Percentiles rank a stretch among this genome's conserved stretches.
These are phyloP conservation scores for Umbelopsis sp. DNA, from an alignment of 192 early-diverging fungal genomes.

Conservation along the genomic window DNA sequence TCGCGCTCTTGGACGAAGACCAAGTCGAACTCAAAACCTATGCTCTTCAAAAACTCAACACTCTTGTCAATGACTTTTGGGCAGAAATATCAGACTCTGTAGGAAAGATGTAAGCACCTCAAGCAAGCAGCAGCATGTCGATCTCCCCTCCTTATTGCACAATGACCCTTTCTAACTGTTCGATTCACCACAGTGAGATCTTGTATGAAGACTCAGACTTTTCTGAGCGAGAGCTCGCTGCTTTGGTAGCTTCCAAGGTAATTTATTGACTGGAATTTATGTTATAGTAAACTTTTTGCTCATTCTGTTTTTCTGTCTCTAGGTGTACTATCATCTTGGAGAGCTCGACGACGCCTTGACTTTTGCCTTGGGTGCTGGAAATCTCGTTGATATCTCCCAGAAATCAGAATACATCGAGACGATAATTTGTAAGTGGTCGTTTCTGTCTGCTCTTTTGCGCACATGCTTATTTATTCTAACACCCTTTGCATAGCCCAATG, in stretches of 20 bases:
- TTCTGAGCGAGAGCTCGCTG: slow-evolving; percentile 84
- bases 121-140: background rate
- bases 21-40: slow-evolving; percentile 92
- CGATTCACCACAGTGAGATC: slow-evolving; percentile 69
- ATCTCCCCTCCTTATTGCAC: background rate
- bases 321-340: slow-evolving; percentile 97
- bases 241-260: slow-evolving; percentile 96
- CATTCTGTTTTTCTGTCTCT: background rate
- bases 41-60: slow-evolving; percentile 89
- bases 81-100: slow-evolving; percentile 95
- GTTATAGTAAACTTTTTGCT: background rate
- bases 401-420: slow-evolving; percentile 93
- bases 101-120: slow-evolving; percentile 76
- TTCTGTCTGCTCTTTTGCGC: background rate
- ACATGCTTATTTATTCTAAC: slow-evolving; percentile 15
- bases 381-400: slow-evolving; percentile 80
- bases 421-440: slow-evolving; percentile 78
- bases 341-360: slow-evolving; percentile 93
- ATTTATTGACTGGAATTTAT: background rate
- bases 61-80: slow-evolving; percentile 94
- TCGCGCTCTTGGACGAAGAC: slow-evolving; percentile 91
- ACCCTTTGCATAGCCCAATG: slow-evolving; percentile 66
- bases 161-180: background rate
- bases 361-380: slow-evolving; percentile 94
- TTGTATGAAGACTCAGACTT: slow-evolving; percentile 93